phyloP scores from a whole-genome alignment of 192 early-diverging fungal genomes.

The Coemansia brasiliensis region DNA sequence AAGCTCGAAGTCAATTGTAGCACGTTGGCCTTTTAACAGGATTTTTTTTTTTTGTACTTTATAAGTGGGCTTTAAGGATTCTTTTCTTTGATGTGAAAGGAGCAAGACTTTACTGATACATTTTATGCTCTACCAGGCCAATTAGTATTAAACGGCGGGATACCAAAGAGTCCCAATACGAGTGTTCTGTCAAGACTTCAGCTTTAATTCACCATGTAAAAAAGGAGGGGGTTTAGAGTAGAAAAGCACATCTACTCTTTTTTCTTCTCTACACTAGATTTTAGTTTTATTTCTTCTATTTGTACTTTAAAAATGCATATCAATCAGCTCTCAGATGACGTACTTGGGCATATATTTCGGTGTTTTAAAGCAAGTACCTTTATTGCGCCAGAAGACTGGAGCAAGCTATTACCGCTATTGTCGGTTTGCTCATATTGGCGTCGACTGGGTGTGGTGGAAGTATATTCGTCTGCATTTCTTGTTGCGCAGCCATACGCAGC shows the following conservation, averaged over 20 bases:
- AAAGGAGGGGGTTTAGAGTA: neutral
- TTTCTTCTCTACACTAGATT: neutral
- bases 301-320: constrained; percentile 4
- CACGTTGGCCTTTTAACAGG: too few relatives aligned
- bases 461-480: constrained; percentile 6
- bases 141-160: too few relatives aligned
- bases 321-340: constrained; percentile 3
- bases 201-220: neutral
- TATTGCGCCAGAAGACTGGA: neutral
- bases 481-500: constrained; percentile 1
- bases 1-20: neutral
- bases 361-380: neutral
- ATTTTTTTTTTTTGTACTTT: too few relatives aligned
- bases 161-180: too few relatives aligned
- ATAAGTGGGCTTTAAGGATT: too few relatives aligned
- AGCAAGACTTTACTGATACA: too few relatives aligned
- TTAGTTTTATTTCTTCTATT: neutral
- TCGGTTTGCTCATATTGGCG: constrained; percentile 9
- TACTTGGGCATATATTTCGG: neutral
- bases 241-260: neutral
- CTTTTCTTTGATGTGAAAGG: too few relatives aligned
- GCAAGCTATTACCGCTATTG: neutral
- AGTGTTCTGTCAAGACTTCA: neutral
- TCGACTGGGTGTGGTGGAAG: neutral
- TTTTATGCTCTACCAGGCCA: too few relatives aligned